Conservation (phyloP, 495 filamentous ascomycete genomes). For the Podospora didyma region DNA sequence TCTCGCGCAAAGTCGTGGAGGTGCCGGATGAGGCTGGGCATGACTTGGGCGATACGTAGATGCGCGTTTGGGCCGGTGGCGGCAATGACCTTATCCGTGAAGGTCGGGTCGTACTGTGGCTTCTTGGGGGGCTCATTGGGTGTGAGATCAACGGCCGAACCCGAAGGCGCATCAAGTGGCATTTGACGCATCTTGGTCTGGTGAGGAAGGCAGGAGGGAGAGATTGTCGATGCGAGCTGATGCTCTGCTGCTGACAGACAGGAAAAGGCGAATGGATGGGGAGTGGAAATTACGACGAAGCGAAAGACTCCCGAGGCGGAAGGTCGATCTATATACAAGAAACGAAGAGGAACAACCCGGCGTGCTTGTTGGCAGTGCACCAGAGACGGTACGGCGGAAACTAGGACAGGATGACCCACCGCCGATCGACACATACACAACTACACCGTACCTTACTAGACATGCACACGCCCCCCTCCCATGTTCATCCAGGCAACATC, state of each 20-base stretch:
- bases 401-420: neutral
- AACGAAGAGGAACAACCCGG: neutral
- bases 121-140: slow-evolving; percentile 7
- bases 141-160: slow-evolving; percentile 2
- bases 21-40: slow-evolving; percentile 52
- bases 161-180: slow-evolving; percentile 8
- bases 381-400: neutral
- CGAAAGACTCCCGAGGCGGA: neutral
- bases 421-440: neutral
- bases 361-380: neutral
- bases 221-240: neutral
- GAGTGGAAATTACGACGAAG: neutral
- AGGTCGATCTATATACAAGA: neutral
- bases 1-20: slow-evolving; percentile 59
- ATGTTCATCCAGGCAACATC: too few relatives aligned
- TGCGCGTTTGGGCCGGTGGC: slow-evolving; percentile 64
- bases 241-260: neutral
- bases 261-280: neutral
- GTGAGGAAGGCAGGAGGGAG: neutral
- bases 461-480: too few relatives aligned
- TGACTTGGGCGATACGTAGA: slow-evolving; percentile 50
- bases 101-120: slow-evolving; percentile 47
- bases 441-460: neutral
- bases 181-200: slow-evolving; percentile 20
- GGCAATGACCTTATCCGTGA: slow-evolving; percentile 67